Conservation (phyloP, 371 early-diverging fungal genomes). For the Sporodiniella umbellata region DNA sequence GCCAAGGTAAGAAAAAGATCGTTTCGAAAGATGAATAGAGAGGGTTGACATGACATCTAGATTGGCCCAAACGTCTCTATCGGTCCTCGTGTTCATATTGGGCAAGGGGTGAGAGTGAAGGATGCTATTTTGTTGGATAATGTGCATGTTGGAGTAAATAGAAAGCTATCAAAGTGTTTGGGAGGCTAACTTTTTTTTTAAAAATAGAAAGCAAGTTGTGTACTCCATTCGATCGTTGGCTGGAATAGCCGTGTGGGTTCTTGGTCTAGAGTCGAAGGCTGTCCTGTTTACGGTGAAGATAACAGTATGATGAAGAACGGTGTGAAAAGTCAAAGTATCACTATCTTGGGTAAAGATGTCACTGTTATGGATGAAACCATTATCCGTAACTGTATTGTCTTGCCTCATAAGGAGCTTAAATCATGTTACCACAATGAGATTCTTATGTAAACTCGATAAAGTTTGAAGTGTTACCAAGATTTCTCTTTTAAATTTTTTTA, state of each 20-base stretch:
- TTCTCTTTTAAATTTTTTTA: no score
- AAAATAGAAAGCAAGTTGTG: conserved; percentile 63
- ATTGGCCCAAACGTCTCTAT: conserved; percentile 96
- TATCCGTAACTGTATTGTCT: conserved; percentile 92
- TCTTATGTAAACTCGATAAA: conserved; percentile 68
- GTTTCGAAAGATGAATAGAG: no score
- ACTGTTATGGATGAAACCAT: conserved; percentile 85
- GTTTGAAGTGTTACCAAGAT: neutral
- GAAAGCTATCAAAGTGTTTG: no score
- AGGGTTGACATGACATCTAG: conserved; percentile 13
- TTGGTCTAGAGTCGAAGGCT: conserved; percentile 94
- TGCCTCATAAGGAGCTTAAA: conserved; percentile 95
- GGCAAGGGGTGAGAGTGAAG: conserved; percentile 92
- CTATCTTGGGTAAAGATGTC: conserved; percentile 91
- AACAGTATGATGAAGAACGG: conserved; percentile 80
- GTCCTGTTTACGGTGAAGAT: conserved; percentile 54
- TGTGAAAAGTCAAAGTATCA: conserved; percentile 88
- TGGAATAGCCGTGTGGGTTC: conserved; percentile 93
- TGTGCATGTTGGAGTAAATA: conserved; percentile 76
- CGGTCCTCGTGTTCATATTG: conserved; percentile 89
- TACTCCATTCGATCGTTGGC: conserved; percentile 93
- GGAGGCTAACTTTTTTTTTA: conserved; percentile 13
- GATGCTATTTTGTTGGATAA: conserved; percentile 95
- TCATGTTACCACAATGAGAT: conserved; percentile 88
- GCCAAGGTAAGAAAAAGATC: conserved; percentile 57